Evolutionary conservation across 179 eudicot species (phyloP), one percentile per base, ranked within the genome.

Genomic region (Silene noctiflora): DNA sequence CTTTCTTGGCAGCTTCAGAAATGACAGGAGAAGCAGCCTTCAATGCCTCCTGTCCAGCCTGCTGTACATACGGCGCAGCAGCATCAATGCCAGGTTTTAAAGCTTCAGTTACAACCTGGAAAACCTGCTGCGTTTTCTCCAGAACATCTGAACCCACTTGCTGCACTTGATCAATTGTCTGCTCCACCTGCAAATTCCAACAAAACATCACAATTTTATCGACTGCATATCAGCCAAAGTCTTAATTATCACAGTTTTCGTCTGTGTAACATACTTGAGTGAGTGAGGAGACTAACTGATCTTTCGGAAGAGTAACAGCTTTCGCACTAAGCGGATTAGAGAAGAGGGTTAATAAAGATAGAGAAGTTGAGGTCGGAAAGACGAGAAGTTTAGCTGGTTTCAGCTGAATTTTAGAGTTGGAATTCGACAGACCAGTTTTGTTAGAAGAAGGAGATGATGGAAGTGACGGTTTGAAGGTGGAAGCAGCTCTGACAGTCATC

Each of bases 31-130:
- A 88, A 77, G 94, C 94, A 8, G 85, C 73, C 80, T 87, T 89
- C 59, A 87, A 39, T 9, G 91, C 98, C 78, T 89, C 80, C 20
- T 89, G 86, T 55, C 96, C 96, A 35, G 94, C 98, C 76, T 88
- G 87, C 86, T 87, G 79, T 17, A 94, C 77, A 20, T 90, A 64
- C 0, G 97, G 98, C 75, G 90, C 63, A 20, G 96, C 96, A 27
- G 78, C 91, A 76, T 94, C 97, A 55, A 90, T 65, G 0, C 89
- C 92, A 19, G 97, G 98, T 79, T 92, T 92, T 76, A 92, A 86
- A 3, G 84, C 76, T 10, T 84, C 87, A 3, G 79, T 35, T 77
- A 90, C 81, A 39, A 69, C 78, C 71, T 83, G 83, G 35, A 88
- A 84, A 75, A 83, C 82, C 69, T 81, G 82, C 68, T 88, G 85